Conservation (phyloP, 306 rosid species). For the Rubus idaeus region DNA sequence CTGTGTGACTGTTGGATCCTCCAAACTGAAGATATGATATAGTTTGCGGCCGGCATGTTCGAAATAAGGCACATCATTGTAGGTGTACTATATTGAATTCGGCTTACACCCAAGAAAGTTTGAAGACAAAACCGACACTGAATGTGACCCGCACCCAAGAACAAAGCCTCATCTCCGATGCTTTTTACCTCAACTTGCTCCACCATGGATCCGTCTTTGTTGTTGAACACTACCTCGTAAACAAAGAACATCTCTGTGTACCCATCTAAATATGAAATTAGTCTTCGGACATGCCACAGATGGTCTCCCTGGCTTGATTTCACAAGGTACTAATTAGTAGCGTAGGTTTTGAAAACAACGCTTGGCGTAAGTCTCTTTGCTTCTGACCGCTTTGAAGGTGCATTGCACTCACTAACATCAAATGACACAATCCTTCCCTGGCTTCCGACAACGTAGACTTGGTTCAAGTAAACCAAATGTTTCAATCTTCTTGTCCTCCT, state of each 20-base stretch:
- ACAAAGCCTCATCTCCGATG: background rate
- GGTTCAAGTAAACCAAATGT: background rate
- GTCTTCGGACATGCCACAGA: background rate
- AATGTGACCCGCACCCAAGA: background rate
- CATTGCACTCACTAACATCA: background rate
- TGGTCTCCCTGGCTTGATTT: conserved; percentile 7
- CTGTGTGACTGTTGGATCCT: background rate
- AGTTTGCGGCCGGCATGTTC: background rate
- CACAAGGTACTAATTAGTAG: background rate
- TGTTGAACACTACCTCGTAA: background rate
- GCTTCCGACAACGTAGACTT: background rate
- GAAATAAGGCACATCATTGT: background rate
- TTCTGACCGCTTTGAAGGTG: background rate
- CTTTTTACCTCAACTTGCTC: background rate
- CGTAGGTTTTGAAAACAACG: background rate
- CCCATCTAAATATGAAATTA: background rate
- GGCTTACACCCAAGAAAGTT: background rate
- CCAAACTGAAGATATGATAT: background rate
- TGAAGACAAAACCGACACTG: background rate
- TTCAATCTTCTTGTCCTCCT: background rate
- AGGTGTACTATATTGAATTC: background rate
- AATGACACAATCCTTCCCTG: background rate
- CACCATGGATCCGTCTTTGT: background rate
- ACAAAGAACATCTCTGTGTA: background rate
- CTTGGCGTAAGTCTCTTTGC: background rate